phyloP scores from a whole-genome alignment of 441 rosid species.

The Pelargonium citronellum region DNA sequence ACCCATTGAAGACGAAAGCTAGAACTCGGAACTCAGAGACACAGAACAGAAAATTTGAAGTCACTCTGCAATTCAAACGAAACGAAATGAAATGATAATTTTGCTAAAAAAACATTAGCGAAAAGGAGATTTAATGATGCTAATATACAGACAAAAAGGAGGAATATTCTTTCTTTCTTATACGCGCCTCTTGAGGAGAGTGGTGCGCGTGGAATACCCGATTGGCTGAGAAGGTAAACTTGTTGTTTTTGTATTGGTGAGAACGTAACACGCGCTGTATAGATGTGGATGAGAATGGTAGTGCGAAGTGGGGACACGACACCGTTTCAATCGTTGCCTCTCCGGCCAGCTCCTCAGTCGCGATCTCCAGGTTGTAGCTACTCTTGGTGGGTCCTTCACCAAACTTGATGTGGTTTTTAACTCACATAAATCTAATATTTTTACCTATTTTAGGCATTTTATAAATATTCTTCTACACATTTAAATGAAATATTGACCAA shows the following conservation, averaged over 20 bases:
- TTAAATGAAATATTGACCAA: no score
- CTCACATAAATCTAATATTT: neutral
- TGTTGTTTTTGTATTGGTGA: neutral
- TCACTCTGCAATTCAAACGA: neutral
- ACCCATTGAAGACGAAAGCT: constrained; percentile 13
- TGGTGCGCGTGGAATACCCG: neutral
- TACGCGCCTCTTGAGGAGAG: constrained; percentile 3
- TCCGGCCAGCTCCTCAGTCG: constrained; percentile 14
- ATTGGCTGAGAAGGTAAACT: neutral
- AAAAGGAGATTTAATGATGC: neutral
- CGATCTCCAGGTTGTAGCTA: constrained; percentile 25
- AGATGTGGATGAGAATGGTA: neutral
- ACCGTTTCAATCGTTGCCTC: constrained; percentile 9
- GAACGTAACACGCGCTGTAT: neutral
- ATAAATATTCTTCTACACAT: no score
- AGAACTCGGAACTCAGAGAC: constrained; percentile 1
- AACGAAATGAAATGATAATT: neutral
- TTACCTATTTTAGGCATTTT: neutral
- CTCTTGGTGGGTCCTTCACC: neutral
- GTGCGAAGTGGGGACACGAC: constrained; percentile 16
- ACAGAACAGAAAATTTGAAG: neutral
- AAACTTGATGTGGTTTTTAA: neutral
- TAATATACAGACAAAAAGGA: constrained; percentile 1
- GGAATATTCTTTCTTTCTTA: neutral
- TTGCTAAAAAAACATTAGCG: neutral